A percentile compares a stretch with the other conserved stretches of the same genome.
phyloP scores from a whole-genome alignment of 805 yeast genomes.

The Metschnikowia similis region DNA sequence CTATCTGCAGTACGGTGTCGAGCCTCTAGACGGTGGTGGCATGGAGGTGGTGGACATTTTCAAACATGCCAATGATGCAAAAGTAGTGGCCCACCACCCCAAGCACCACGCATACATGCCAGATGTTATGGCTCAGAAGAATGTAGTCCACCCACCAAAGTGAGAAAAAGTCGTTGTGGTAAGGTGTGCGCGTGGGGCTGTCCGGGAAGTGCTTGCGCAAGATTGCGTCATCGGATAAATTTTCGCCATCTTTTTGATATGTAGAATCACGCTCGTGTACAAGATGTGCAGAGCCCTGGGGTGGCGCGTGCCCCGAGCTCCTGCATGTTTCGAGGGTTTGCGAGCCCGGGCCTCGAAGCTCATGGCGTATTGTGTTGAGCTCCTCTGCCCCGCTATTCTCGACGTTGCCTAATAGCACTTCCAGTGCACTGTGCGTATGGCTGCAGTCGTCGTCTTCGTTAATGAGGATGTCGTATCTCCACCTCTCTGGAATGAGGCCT shows the following conservation, averaged over 20 bases:
- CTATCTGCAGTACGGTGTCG: not conserved
- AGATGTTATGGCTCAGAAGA: conserved; percentile 78
- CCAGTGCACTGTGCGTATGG: conserved; percentile 23
- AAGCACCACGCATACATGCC: conserved; percentile 88
- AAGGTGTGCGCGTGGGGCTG: conserved; percentile 30
- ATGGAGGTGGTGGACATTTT: conserved; percentile 21
- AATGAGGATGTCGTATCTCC: conserved; percentile 64
- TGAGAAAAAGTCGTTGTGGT: conserved; percentile 42
- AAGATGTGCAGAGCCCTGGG: not conserved
- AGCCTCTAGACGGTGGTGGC: not conserved
- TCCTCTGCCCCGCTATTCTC: conserved; percentile 40
- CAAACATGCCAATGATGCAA: conserved; percentile 71
- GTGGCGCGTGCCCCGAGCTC: not conserved
- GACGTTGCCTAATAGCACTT: conserved; percentile 30
- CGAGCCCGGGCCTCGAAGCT: conserved; percentile 1
- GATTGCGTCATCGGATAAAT: conserved; percentile 25
- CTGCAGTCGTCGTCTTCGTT: conserved; percentile 35
- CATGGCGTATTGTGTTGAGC: conserved; percentile 9
- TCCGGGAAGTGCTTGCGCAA: conserved; percentile 36
- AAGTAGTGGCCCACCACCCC: conserved; percentile 89
- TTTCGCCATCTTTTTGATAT: conserved; percentile 8
- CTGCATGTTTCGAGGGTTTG: not conserved
- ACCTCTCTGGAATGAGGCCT: conserved; percentile 82
- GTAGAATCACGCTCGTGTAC: not conserved
- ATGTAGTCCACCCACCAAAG: conserved; percentile 84